phyloP scores from a whole-genome alignment of 2,329 filamentous ascomycete genomes.

The Sporothrix luriei region DNA sequence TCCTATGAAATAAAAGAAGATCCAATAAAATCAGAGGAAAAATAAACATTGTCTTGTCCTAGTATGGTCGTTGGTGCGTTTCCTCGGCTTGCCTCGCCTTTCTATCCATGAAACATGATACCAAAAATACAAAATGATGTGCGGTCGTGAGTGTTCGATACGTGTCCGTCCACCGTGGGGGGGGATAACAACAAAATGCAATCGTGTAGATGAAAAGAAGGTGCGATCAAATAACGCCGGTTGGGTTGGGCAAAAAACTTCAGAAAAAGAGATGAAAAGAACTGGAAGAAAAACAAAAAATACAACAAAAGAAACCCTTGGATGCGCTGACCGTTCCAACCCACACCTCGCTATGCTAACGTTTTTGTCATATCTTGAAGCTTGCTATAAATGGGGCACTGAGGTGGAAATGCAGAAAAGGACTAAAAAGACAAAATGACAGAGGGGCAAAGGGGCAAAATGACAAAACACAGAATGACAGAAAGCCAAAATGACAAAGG shows the following conservation, averaged over 20 bases:
- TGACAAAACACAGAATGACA: background rate
- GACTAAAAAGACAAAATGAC: too few species aligned
- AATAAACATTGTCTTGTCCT: background rate
- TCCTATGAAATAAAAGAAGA: background rate
- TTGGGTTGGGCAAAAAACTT: background rate
- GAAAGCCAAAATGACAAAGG: background rate
- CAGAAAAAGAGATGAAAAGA: conserved; percentile 28
- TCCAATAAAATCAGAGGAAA: too few species aligned
- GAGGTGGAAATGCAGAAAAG: background rate
- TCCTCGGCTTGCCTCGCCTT: conserved; percentile 6
- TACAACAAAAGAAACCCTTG: background rate
- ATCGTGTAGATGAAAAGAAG: conserved; percentile 10
- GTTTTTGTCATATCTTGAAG: conserved; percentile 29
- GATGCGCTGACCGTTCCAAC: conserved; percentile 22
- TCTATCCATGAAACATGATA: conserved; percentile 18
- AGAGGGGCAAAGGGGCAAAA: too few species aligned
- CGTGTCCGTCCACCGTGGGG: conserved; percentile 6
- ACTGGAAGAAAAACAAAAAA: conserved; percentile 28
- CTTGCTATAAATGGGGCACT: conserved; percentile 21
- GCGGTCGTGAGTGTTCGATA: conserved; percentile 6
- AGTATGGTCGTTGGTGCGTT: background rate
- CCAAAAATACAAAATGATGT: background rate
- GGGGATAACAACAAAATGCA: conserved; percentile 14
- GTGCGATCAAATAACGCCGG: background rate
- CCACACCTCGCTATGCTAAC: conserved; percentile 29